Evolutionary conservation across 805 yeast species (phyloP), one percentile per base, ranked within the genome.

Genomic region (Cyberlindnera xylosilytica): DNA sequence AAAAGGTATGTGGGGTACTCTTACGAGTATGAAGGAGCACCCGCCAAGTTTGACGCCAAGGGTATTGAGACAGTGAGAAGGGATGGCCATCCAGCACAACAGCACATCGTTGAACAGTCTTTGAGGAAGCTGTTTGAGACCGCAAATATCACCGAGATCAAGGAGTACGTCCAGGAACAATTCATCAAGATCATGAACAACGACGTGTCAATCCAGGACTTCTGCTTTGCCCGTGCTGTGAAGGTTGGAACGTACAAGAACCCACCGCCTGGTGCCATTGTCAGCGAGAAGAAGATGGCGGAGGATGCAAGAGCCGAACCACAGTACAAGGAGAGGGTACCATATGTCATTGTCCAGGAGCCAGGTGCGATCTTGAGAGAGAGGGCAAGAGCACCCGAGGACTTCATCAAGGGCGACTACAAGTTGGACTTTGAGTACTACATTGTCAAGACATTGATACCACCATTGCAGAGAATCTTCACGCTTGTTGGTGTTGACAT

Each of bases 1-100:
- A 93, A 93, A 59, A 62, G 99, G 34, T 93, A 93, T 57, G 96
- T 89, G 16, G 99, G 99, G 0, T 81, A 82, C 58, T 73, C 84
- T 32, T 91, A 74, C 62, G 96, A 86, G 50, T 53, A 60, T 15
- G 74, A 70, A 22, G 64, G 62, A 13, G 49, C 40, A 3, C 64
- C 47, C 6, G 87, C 97, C 0, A 72, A 63, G 26, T 89, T 93
- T 61, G 98, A 93, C 66, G 97, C 99, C 0, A 93, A 93, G 52
- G 99, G 99, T 2, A 89, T 88, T 11, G 99, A 93, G 58, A 93
- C 98, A 0, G 87, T 93, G 0, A 65, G 99, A 49, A 68, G 99
- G 49, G 99, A 93, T 63, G 98, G 98, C 0, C 84, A 90, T 20
- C 95, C 95, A 0, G 96, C 96, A 0, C 95, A 87, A 50, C 95